Conservation (phyloP, 169 alveolate species). For the Amoebophrya sp. region DNA sequence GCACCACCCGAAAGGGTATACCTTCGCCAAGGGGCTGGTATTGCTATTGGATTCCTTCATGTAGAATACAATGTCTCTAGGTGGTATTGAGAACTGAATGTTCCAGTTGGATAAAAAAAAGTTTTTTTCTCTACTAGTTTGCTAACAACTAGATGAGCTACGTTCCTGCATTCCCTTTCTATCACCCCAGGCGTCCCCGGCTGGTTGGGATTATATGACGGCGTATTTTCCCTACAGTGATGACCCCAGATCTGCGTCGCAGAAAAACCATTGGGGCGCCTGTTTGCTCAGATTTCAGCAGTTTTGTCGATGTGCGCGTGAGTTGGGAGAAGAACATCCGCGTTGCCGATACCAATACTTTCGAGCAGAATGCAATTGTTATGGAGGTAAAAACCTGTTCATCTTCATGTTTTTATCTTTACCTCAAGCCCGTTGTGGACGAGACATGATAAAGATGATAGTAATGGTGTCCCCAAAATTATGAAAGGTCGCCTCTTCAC, state of each 20-base stretch:
- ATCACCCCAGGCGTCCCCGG: background rate
- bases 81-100: too few species aligned
- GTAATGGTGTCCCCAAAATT: too few species aligned
- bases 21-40: background rate
- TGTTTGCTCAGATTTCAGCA: background rate
- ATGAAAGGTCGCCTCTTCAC: too few species aligned
- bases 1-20: background rate
- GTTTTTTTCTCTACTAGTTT: too few species aligned
- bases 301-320: constrained; percentile 15
- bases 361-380: background rate
- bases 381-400: background rate
- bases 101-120: too few species aligned
- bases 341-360: background rate
- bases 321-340: background rate
- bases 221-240: constrained; percentile 19
- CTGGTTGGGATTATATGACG: background rate
- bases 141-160: too few species aligned
- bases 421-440: too few species aligned
- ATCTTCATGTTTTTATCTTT: too few species aligned
- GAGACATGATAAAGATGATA: too few species aligned
- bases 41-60: too few species aligned
- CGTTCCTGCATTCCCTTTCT: too few species aligned
- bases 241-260: background rate
- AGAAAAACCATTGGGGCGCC: background rate
- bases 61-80: too few species aligned